Conservation (phyloP, 106 monocot genomes). For the Dendrobium nobile region DNA sequence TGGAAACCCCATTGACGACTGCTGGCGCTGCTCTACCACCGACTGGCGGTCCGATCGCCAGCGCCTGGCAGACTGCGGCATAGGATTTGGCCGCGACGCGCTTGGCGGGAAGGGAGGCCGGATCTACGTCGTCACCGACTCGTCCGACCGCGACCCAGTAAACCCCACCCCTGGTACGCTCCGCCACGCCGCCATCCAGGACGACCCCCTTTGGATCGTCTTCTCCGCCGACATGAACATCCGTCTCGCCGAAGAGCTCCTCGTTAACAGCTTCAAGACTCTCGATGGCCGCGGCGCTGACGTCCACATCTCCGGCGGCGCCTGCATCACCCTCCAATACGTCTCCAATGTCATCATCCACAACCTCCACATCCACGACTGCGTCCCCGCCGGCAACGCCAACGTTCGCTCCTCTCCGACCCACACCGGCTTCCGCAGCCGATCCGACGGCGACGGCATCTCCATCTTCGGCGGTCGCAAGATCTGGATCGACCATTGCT, state of each 20-base stretch:
- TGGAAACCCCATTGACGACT: slow-evolving; percentile 76
- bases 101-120: slow-evolving; percentile 44
- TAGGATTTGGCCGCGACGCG: slow-evolving; percentile 64
- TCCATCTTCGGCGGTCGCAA: slow-evolving; percentile 34
- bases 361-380: slow-evolving; percentile 54
- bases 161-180: slow-evolving; percentile 57
- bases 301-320: slow-evolving; percentile 52
- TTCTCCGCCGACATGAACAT: slow-evolving; percentile 55
- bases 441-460: slow-evolving; percentile 67
- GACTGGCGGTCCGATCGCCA: slow-evolving; percentile 49
- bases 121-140: slow-evolving; percentile 52
- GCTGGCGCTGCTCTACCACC: slow-evolving; percentile 57
- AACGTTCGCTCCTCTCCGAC: slow-evolving; percentile 43
- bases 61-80: slow-evolving; percentile 70
- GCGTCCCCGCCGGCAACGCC: slow-evolving; percentile 30
- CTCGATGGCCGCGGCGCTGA: slow-evolving; percentile 68
- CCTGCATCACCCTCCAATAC: slow-evolving; percentile 60
- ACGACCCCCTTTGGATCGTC: slow-evolving; percentile 60
- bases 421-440: slow-evolving; percentile 29
- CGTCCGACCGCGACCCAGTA: slow-evolving; percentile 47
- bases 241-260: slow-evolving; percentile 54
- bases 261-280: slow-evolving; percentile 74
- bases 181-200: slow-evolving; percentile 54
- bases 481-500: slow-evolving; percentile 69
- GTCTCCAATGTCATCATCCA: slow-evolving; percentile 64